These are phyloP conservation scores for Candida stauntonica DNA, from an alignment of 805 yeast species.

Conservation along the genomic window DNA sequence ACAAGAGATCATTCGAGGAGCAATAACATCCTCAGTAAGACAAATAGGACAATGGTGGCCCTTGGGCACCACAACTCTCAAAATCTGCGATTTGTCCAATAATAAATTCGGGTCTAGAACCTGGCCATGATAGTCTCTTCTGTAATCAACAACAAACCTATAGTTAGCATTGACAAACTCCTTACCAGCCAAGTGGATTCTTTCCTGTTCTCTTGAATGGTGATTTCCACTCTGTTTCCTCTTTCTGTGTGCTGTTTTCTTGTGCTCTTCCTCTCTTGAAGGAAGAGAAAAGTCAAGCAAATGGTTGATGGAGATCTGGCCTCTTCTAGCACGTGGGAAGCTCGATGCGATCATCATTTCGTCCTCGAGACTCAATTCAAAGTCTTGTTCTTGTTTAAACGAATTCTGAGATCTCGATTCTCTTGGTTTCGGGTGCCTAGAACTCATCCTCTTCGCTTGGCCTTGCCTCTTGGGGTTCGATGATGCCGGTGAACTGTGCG, in stretches of 20 bases:
- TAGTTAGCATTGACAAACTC: slow-evolving; percentile 78
- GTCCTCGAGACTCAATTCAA: slow-evolving; percentile 32
- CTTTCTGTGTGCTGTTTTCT: background rate
- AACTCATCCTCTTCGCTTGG: no score
- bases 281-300: slow-evolving; percentile 54
- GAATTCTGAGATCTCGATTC: background rate
- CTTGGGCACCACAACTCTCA: slow-evolving; percentile 70
- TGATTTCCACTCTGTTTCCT: background rate
- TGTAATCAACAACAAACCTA: slow-evolving; percentile 71
- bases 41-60: slow-evolving; percentile 91
- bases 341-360: slow-evolving; percentile 30
- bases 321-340: slow-evolving; percentile 35
- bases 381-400: slow-evolving; percentile 13
- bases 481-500: no score
- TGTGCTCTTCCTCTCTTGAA: slow-evolving; percentile 28
- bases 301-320: slow-evolving; percentile 56
- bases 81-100: slow-evolving; percentile 53
- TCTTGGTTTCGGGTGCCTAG: background rate
- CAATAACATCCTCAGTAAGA: slow-evolving; percentile 73
- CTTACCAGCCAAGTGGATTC: slow-evolving; percentile 55
- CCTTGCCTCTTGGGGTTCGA: no score
- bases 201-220: slow-evolving; percentile 23
- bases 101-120: slow-evolving; percentile 72
- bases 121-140: slow-evolving; percentile 53
- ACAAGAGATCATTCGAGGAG: slow-evolving; percentile 93